Evolutionary conservation across 73 alveolate genomes (phyloP).

Genomic region (Paramecium tetraurelia): DNA sequence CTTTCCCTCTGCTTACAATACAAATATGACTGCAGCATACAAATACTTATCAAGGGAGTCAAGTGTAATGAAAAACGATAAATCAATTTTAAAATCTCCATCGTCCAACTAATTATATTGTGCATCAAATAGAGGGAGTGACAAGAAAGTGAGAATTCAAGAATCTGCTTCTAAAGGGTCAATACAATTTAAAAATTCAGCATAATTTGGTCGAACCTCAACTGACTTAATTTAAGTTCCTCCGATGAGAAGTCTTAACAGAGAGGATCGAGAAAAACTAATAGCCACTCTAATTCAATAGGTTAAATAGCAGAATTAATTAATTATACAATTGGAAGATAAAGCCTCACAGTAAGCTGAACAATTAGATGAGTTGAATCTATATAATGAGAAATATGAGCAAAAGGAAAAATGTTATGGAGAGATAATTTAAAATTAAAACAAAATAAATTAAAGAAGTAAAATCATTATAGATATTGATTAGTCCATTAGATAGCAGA

Average conservation of each 20-base stretch:
- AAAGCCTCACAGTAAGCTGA: neutral
- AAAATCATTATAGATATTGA: neutral
- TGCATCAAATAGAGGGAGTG: slow-evolving; percentile 1
- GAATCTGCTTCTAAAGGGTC: neutral
- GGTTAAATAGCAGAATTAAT: neutral
- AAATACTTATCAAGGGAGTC: slow-evolving; percentile 10
- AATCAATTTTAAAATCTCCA: neutral
- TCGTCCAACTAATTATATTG: neutral
- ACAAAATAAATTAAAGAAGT: neutral
- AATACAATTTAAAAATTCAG: neutral
- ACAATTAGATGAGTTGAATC: neutral
- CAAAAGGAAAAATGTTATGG: neutral
- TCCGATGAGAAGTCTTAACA: slow-evolving; percentile 1
- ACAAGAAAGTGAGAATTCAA: neutral
- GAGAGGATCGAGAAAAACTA: slow-evolving; percentile 29
- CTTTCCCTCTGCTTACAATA: slow-evolving; percentile 2
- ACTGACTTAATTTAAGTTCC: neutral
- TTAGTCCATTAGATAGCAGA: neutral
- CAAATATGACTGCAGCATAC: neutral
- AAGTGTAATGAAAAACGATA: neutral
- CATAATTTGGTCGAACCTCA: neutral
- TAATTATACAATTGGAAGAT: neutral
- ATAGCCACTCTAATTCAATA: neutral
- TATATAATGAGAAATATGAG: neutral
- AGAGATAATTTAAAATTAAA: neutral